Conservation (phyloP, 352 stramenopile species). For the Globisporangium sylvaticum region DNA sequence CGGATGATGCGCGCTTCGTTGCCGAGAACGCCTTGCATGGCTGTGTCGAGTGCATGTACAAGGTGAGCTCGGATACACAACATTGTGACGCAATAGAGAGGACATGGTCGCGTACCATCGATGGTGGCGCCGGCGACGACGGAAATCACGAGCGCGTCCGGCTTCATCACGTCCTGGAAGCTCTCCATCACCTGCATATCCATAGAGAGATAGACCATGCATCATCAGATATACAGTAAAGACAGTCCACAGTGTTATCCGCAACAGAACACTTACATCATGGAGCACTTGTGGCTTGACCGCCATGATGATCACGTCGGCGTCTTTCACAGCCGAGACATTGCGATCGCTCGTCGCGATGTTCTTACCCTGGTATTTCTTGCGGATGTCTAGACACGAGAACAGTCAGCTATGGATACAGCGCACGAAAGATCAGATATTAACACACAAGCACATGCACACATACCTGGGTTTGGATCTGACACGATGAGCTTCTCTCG, state of each 20-base stretch:
- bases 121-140: constrained; percentile 85
- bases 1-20: constrained; percentile 83
- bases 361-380: constrained; percentile 56
- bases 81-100: neutral
- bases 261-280: constrained; percentile 36
- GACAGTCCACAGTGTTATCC: neutral
- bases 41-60: neutral
- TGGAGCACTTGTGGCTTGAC: constrained; percentile 95
- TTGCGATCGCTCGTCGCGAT: constrained; percentile 67
- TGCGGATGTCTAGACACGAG: constrained; percentile 37
- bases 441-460: neutral
- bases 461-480: constrained; percentile 61
- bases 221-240: neutral
- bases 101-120: constrained; percentile 22
- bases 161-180: constrained; percentile 53
- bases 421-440: neutral
- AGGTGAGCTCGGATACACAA: neutral
- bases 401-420: neutral
- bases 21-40: constrained; percentile 54
- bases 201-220: neutral
- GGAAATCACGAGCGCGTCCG: constrained; percentile 69
- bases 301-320: constrained; percentile 91
- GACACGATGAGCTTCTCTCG: constrained; percentile 75
- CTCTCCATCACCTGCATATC: constrained; percentile 48
- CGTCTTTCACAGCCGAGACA: constrained; percentile 52